These are phyloP conservation scores for Rhododendron ovatum DNA, from an alignment of 148 eudicot species.

Conservation along the genomic window DNA sequence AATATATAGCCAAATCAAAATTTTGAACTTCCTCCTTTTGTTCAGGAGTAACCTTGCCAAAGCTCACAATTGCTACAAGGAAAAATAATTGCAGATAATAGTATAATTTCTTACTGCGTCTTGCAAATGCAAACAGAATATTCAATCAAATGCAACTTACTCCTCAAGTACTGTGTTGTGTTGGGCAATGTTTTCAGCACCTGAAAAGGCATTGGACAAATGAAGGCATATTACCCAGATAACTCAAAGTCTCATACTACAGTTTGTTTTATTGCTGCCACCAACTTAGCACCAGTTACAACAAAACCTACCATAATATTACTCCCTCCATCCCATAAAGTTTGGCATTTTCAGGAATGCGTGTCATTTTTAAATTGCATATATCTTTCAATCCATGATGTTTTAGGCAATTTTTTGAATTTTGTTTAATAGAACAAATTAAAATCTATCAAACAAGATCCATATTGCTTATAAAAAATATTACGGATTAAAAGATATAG, in stretches of 20 bases:
- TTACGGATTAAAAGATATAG: too few relatives aligned
- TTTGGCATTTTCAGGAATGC: too few relatives aligned
- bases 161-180: conserved; percentile 57
- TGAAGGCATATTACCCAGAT: not conserved
- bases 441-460: too few relatives aligned
- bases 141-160: conserved; percentile 45
- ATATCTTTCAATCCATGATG: too few relatives aligned
- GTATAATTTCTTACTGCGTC: not conserved
- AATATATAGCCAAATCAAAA: conserved; percentile 54
- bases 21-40: conserved; percentile 71
- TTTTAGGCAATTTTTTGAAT: too few relatives aligned
- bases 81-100: not conserved
- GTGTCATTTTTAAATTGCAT: too few relatives aligned
- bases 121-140: conserved; percentile 10
- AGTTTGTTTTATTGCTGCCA: not conserved
- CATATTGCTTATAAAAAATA: too few relatives aligned
- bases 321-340: too few relatives aligned
- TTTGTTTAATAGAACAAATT: too few relatives aligned
- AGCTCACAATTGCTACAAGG: conserved; percentile 84
- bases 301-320: not conserved
- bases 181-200: conserved; percentile 70
- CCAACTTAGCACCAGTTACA: not conserved
- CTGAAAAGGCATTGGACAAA: conserved; percentile 41
- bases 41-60: conserved; percentile 67
- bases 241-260: not conserved